These are phyloP conservation scores for Chlamydomonas sp. DNA, from an alignment of 139 green algal species.

Conservation along the genomic window DNA sequence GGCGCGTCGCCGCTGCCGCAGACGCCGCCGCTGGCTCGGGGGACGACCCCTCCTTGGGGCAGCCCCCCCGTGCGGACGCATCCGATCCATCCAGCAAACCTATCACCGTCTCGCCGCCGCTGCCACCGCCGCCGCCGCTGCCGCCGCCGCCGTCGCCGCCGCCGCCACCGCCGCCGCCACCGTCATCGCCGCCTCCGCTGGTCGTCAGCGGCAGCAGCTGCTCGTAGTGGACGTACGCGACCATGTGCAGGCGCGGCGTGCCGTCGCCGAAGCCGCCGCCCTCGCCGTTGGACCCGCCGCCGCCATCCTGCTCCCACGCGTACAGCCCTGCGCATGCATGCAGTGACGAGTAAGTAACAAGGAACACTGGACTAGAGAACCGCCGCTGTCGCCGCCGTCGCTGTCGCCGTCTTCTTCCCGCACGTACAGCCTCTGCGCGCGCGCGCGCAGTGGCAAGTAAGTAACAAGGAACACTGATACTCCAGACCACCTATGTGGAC, in stretches of 20 bases:
- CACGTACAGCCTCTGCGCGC: not conserved
- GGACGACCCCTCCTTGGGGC: not conserved
- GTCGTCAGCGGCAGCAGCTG: constrained; percentile 3
- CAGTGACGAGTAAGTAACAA: not conserved
- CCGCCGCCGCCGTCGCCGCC: not conserved
- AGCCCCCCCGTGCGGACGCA: not conserved
- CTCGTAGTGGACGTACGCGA: constrained; percentile 9
- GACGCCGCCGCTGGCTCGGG: not conserved
- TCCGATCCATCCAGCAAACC: not conserved
- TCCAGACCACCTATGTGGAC: no score
- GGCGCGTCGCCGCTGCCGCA: not conserved
- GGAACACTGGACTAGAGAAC: not conserved
- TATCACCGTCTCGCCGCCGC: not conserved
- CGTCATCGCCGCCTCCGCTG: not conserved
- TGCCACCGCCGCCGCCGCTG: not conserved
- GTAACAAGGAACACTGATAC: no score
- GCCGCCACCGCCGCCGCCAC: not conserved
- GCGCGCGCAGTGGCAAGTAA: not conserved
- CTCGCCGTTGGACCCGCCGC: not conserved
- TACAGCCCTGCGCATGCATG: not conserved
- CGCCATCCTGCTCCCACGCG: not conserved
- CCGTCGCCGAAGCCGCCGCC: not conserved
- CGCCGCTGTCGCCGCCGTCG: not conserved
- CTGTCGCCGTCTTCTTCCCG: not conserved
- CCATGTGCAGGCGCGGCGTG: not conserved